These are phyloP conservation scores for Alternaria triticimaculans DNA, from an alignment of 2,329 filamentous ascomycete genomes.

Conservation along the genomic window DNA sequence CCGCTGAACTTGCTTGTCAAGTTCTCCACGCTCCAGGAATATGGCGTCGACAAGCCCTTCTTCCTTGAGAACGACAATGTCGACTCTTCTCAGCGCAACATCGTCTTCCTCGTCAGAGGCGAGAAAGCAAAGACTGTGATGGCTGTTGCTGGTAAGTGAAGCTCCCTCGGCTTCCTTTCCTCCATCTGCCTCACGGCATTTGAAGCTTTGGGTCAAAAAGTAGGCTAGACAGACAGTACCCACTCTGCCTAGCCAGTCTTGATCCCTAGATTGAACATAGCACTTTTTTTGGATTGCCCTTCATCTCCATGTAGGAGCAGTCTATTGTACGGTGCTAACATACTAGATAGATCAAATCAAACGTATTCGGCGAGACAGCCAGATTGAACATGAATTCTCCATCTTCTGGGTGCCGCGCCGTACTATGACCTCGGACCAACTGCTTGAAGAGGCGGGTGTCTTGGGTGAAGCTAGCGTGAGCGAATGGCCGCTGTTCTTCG, in stretches of 20 bases:
- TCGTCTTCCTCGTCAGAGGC: conserved; percentile 90
- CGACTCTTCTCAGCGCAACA: conserved; percentile 91
- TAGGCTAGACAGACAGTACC: conserved; percentile 63
- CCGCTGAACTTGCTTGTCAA: conserved; percentile 92
- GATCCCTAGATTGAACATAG: conserved; percentile 58
- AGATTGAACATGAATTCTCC: conserved; percentile 92
- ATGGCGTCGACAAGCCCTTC: conserved; percentile 97
- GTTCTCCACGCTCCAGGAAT: conserved; percentile 93
- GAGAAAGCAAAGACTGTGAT: conserved; percentile 86
- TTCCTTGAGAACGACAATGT: conserved; percentile 95
- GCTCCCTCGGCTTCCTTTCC: conserved; percentile 9
- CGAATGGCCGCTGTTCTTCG: conserved; percentile 87
- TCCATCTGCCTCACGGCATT: background rate
- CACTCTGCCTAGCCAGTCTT: conserved; percentile 65
- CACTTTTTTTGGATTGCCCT: conserved; percentile 36
- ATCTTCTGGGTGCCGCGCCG: conserved; percentile 95
- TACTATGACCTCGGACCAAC: conserved; percentile 86
- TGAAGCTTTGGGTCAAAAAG: conserved; percentile 60
- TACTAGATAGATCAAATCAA: conserved; percentile 79
- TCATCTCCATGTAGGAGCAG: conserved; percentile 29
- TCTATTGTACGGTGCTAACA: conserved; percentile 57
- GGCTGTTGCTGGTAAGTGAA: conserved; percentile 78
- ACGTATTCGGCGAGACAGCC: conserved; percentile 83
- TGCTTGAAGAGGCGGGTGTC: conserved; percentile 91
- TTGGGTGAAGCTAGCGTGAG: conserved; percentile 89